phyloP scores from a whole-genome alignment of 2,329 filamentous ascomycete genomes.

The Massarina eburnea region DNA sequence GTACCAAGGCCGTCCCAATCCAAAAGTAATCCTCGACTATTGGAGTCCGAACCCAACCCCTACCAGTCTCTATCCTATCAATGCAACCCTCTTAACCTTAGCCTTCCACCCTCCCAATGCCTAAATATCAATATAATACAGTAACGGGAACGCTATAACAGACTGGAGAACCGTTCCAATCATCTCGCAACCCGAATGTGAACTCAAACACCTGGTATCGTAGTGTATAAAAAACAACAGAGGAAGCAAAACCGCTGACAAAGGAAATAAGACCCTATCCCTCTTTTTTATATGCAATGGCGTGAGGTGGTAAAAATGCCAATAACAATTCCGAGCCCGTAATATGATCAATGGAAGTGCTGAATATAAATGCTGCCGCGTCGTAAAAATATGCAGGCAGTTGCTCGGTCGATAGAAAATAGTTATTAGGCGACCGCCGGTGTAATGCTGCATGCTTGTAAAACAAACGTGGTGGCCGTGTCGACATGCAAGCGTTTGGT shows the following conservation, averaged over 20 bases:
- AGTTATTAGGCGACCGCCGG: conserved; percentile 8
- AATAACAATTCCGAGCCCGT: conserved; percentile 1
- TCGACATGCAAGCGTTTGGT: not conserved
- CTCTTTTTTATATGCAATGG: conserved; percentile 12
- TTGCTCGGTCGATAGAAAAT: not conserved
- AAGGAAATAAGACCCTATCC: conserved; percentile 2
- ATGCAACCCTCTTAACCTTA: not conserved
- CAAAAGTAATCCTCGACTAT: not conserved
- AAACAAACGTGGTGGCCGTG: not conserved
- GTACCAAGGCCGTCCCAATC: not conserved
- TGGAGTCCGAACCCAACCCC: not conserved
- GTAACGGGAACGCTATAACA: conserved; percentile 1
- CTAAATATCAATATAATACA: conserved; percentile 9
- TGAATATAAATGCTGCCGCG: conserved; percentile 5
- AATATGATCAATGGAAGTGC: conserved; percentile 1
- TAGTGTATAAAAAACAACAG: conserved; percentile 7
- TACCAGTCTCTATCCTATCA: not conserved
- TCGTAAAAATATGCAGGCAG: not conserved
- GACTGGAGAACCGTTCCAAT: not conserved
- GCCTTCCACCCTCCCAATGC: not conserved
- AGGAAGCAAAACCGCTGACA: conserved; percentile 1
- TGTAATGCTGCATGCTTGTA: not conserved
- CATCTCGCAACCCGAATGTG: not conserved
- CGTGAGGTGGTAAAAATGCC: not conserved
- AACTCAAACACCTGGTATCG: conserved; percentile 11